A percentile compares a stretch with the other conserved stretches of the same genome.
These are phyloP conservation scores for Hyaloscypha hepaticicola DNA, from an alignment of 495 filamentous ascomycete genomes.

Conservation along the genomic window DNA sequence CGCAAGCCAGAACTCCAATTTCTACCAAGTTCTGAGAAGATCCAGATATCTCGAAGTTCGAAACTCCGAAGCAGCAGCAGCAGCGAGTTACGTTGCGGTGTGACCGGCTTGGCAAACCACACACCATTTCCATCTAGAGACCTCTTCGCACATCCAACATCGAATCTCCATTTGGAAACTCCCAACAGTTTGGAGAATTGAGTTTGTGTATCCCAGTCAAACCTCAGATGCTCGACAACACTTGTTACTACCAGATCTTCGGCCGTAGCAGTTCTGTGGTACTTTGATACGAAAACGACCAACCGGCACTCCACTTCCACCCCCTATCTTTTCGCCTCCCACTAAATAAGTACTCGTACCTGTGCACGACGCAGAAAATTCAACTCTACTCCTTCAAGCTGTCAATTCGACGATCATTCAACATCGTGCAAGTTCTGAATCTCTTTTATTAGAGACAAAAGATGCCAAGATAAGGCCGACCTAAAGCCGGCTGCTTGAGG, in stretches of 20 bases:
- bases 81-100: no score
- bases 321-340: not conserved
- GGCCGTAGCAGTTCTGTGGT: not conserved
- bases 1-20: no score
- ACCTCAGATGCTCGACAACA: not conserved
- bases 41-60: no score
- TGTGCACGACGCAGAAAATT: no score
- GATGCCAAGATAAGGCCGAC: not conserved
- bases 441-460: not conserved
- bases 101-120: no score
- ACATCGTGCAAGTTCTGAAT: no score
- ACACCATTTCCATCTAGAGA: not conserved
- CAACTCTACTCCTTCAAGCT: no score
- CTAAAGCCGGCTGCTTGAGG: not conserved
- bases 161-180: no score
- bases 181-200: not conserved
- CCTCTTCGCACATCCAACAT: not conserved
- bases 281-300: not conserved
- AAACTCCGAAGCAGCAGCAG: no score
- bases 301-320: not conserved
- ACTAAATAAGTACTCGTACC: no score
- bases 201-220: not conserved
- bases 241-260: not conserved
- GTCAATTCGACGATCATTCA: no score
- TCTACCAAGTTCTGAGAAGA: no score